A percentile compares a stretch with the other conserved stretches of the same genome.
phyloP scores from a whole-genome alignment of 2,329 filamentous ascomycete genomes.

The Orbilia quercus region DNA sequence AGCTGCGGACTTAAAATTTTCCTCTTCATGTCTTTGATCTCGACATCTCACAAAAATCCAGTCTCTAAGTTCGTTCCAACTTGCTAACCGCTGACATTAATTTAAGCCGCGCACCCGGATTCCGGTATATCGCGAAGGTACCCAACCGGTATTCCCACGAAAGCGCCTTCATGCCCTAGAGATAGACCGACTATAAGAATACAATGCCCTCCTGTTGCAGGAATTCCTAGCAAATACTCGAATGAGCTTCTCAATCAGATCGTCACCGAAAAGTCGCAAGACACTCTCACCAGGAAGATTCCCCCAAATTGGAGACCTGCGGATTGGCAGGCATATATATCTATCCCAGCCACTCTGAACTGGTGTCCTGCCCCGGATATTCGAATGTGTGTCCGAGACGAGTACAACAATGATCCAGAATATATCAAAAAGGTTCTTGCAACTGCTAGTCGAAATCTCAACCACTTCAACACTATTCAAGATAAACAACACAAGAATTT shows the following conservation, averaged over 20 bases:
- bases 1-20: too few species aligned
- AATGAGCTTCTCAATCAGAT: too few species aligned
- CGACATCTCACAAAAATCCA: too few species aligned
- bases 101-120: too few species aligned
- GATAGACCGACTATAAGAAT: too few species aligned
- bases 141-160: too few species aligned
- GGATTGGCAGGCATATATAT: constrained; percentile 17
- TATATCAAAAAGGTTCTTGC: constrained; percentile 1
- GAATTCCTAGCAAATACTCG: too few species aligned
- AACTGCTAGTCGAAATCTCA: constrained; percentile 4
- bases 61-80: too few species aligned
- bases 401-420: neutral
- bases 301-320: constrained; percentile 16
- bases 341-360: constrained; percentile 9
- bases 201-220: too few species aligned
- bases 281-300: neutral
- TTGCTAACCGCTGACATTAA: too few species aligned
- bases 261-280: neutral
- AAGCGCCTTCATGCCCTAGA: too few species aligned
- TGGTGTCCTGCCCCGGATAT: constrained; percentile 40
- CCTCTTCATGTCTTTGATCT: too few species aligned
- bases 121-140: neutral
- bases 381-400: constrained; percentile 6
- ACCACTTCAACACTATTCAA: neutral
- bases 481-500: constrained; percentile 12